Percentiles rank a stretch among this genome's conserved stretches.
Evolutionary conservation across 2,329 filamentous ascomycete species (phyloP).

Genomic region (Coniochaeta sp.): DNA sequence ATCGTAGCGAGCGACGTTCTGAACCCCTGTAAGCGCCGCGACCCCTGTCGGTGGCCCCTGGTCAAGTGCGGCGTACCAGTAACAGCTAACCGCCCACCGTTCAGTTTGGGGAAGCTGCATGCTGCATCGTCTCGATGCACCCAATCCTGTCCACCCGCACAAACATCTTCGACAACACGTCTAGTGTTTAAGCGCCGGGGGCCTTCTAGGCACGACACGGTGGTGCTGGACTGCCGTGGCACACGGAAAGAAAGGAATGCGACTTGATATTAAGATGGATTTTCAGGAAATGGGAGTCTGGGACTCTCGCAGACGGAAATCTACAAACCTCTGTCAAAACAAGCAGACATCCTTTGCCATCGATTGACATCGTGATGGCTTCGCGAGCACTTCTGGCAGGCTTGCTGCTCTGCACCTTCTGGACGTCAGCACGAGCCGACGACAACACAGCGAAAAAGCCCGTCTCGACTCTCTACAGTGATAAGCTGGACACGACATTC

Average conservation of each 20-base stretch:
- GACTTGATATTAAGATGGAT: neutral
- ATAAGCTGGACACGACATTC: conserved; percentile 14
- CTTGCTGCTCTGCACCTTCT: neutral
- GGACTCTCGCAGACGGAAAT: neutral
- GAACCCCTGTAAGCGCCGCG: neutral
- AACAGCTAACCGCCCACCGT: neutral
- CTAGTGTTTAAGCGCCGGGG: neutral
- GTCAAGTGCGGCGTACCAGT: neutral
- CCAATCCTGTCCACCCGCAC: neutral
- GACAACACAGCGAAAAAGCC: neutral
- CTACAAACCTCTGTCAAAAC: neutral
- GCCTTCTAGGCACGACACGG: neutral
- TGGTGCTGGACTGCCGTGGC: neutral
- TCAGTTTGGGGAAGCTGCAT: neutral
- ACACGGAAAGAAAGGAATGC: neutral
- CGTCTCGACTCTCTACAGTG: conserved; percentile 13
- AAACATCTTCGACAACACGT: neutral
- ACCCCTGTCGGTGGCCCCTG: no score
- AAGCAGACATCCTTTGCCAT: neutral
- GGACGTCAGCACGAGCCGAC: neutral
- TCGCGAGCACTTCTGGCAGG: neutral
- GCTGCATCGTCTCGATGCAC: neutral
- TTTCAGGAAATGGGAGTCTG: neutral
- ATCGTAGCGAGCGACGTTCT: neutral
- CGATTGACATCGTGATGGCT: neutral